Evolutionary conservation across 2,329 filamentous ascomycete species (phyloP).

Genomic region (Ophiostoma angusticollis): DNA sequence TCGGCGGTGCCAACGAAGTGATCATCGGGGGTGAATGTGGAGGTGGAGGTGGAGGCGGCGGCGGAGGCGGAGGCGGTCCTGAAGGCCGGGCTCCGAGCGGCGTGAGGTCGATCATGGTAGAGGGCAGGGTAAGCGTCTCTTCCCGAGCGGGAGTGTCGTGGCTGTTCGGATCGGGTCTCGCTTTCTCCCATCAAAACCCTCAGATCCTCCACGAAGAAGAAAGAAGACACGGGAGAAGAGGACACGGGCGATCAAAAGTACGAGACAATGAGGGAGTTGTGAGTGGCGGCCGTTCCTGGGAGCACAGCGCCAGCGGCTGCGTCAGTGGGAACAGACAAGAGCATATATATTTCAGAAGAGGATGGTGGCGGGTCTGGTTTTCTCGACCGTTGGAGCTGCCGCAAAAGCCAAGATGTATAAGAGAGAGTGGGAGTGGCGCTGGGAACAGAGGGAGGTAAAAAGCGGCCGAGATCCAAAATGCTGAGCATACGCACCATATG

Average conservation of each 20-base stretch:
- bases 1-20: no score
- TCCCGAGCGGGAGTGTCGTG: no score
- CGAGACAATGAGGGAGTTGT: conserved; percentile 10
- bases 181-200: no score
- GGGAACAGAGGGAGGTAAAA: background rate
- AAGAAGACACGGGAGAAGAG: no score
- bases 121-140: no score
- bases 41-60: background rate
- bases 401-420: background rate
- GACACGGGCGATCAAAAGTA: no score
- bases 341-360: conserved; percentile 8
- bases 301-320: conserved; percentile 1
- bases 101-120: conserved; percentile 10
- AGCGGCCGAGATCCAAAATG: background rate
- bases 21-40: background rate
- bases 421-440: no score
- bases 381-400: no score
- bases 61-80: background rate
- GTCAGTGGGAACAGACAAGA: background rate
- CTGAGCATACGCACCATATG: background rate
- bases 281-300: conserved; percentile 7
- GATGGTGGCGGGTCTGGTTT: no score
- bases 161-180: no score
- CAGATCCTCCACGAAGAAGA: no score
- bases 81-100: conserved; percentile 5